These are phyloP conservation scores for Leccinum truebloodii DNA, from an alignment of 768 basidiomycete genomes.

Conservation along the genomic window DNA sequence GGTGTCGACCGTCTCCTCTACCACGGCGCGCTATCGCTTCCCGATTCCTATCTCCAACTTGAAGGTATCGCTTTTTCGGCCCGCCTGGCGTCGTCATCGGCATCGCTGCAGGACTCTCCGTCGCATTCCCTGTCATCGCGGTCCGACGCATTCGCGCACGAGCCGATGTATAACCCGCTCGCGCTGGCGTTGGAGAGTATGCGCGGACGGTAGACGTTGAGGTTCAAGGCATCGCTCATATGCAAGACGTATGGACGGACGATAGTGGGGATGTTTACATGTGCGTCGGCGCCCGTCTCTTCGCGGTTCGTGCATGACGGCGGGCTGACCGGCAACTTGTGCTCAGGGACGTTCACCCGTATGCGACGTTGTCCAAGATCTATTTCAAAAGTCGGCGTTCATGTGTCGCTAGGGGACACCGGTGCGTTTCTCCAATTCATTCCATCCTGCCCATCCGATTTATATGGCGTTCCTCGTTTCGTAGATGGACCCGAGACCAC, in stretches of 20 bases:
- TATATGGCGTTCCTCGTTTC: not conserved
- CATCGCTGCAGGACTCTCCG: not conserved
- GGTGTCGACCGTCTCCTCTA: conserved; percentile 57
- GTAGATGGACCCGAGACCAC: too few species aligned
- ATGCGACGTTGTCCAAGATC: conserved; percentile 56
- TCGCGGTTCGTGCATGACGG: not conserved
- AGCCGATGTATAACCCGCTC: conserved; percentile 64
- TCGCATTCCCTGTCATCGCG: not conserved
- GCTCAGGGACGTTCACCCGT: conserved; percentile 68
- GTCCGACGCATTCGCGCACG: conserved; percentile 29
- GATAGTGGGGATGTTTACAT: conserved; percentile 42
- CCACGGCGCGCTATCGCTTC: conserved; percentile 71
- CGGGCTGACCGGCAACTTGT: not conserved
- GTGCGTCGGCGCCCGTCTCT: conserved; percentile 28
- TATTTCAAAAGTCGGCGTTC: conserved; percentile 77
- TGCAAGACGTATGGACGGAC: conserved; percentile 62
- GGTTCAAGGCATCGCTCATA: conserved; percentile 54
- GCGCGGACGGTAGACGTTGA: conserved; percentile 68
- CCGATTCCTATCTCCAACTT: conserved; percentile 69
- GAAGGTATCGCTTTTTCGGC: conserved; percentile 75
- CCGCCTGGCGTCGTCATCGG: conserved; percentile 30
- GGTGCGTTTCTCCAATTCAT: conserved; percentile 36
- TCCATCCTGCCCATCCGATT: not conserved
- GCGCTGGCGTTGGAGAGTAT: conserved; percentile 78
- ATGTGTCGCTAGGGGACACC: conserved; percentile 68